These are phyloP conservation scores for Pistacia integerrima DNA, from an alignment of 345 rosid species.

Conservation along the genomic window DNA sequence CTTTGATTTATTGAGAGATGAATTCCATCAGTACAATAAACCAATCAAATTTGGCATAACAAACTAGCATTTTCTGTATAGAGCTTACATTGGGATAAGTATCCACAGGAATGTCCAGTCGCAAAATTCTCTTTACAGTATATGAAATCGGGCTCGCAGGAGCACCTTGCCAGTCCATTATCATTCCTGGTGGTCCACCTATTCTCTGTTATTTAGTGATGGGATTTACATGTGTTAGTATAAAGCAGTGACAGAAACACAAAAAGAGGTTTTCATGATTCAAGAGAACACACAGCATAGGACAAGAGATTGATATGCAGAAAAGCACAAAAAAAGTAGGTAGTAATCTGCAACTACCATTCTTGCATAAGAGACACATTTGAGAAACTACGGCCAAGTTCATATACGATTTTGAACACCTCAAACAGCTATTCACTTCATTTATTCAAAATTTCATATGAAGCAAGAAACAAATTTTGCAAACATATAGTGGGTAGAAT, in stretches of 20 bases:
- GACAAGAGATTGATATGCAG: neutral
- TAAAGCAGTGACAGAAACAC: neutral
- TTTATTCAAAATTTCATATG: conserved; percentile 5
- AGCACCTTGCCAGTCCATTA: conserved; percentile 99
- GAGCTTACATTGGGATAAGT: conserved; percentile 71
- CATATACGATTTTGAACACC: neutral
- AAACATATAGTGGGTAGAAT: neutral
- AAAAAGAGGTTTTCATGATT: neutral
- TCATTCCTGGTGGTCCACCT: conserved; percentile 89
- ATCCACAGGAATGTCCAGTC: conserved; percentile 98
- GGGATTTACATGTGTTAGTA: conserved; percentile 9
- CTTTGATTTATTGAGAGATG: neutral
- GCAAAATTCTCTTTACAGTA: conserved; percentile 92
- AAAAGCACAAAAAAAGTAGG: conserved; percentile 10
- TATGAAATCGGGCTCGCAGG: conserved; percentile 94
- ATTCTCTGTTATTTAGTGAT: conserved; percentile 58
- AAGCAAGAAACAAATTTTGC: neutral
- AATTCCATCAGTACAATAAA: conserved; percentile 7
- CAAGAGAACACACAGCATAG: conserved; percentile 6
- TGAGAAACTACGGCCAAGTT: no score
- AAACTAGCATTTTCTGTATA: neutral
- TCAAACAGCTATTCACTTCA: conserved; percentile 12
- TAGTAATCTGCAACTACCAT: conserved; percentile 5
- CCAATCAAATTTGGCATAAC: neutral
- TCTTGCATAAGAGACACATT: neutral